Conservation (phyloP, 495 filamentous ascomycete species). For the Neurospora sp. region DNA sequence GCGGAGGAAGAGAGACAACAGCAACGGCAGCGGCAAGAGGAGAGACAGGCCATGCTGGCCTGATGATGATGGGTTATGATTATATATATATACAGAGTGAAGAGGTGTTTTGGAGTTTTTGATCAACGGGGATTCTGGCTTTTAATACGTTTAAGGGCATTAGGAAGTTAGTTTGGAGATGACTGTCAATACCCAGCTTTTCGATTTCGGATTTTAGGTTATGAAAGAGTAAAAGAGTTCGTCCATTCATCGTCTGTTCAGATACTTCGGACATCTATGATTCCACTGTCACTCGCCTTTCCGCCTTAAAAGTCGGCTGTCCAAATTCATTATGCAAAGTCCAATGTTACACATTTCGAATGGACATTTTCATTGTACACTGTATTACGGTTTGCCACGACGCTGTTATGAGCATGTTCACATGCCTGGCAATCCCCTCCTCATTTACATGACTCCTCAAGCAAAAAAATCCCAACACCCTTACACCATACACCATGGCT, state of each 20-base stretch:
- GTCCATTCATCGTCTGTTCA: not conserved
- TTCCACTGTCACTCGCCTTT: not conserved
- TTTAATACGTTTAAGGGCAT: not conserved
- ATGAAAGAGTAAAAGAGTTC: not conserved
- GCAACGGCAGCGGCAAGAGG: conserved; percentile 10
- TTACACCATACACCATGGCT: not conserved
- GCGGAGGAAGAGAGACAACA: conserved; percentile 18
- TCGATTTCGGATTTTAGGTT: not conserved
- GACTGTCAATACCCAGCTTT: not conserved
- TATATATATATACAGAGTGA: not conserved
- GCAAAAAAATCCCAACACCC: not conserved
- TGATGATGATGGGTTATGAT: conserved; percentile 8
- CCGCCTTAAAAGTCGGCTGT: not conserved
- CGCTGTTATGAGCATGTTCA: not conserved
- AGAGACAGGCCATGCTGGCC: conserved; percentile 38
- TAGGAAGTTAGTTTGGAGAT: not conserved
- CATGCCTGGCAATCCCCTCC: not conserved
- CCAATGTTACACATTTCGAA: not conserved
- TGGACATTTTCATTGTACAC: not conserved
- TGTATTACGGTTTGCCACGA: not conserved
- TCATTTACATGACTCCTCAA: not conserved
- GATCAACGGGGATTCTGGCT: not conserved
- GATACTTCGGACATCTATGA: not conserved
- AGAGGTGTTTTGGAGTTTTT: not conserved
- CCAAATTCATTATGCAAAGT: not conserved